Evolutionary conservation across 2,329 filamentous ascomycete genomes (phyloP).

Genomic region (Fonsecaea multimorphosa): DNA sequence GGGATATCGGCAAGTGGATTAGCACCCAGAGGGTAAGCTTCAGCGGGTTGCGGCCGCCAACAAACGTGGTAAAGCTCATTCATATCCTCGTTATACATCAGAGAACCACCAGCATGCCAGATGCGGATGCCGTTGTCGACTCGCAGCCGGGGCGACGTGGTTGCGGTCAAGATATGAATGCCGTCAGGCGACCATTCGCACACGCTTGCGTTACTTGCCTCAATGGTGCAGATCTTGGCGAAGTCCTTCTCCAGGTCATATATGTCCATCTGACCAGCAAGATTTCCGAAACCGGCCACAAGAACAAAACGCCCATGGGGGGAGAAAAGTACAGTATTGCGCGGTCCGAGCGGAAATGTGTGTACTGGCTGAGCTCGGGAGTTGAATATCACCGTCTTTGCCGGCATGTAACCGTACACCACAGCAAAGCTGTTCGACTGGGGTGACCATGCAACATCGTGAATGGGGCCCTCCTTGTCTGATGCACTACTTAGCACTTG

Average conservation of each 20-base stretch:
- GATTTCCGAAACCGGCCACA: constrained; percentile 94
- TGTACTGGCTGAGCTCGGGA: constrained; percentile 80
- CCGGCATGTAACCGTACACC: constrained; percentile 98
- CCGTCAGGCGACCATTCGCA: constrained; percentile 98
- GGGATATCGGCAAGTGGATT: constrained; percentile 74
- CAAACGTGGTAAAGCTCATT: constrained; percentile 87
- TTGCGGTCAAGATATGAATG: constrained; percentile 95
- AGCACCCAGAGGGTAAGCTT: constrained; percentile 68
- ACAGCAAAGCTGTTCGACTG: constrained; percentile 98
- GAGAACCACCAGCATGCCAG: constrained; percentile 84
- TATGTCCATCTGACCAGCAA: constrained; percentile 96
- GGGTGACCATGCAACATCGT: constrained; percentile 97
- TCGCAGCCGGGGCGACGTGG: constrained; percentile 89
- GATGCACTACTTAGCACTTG: constrained; percentile 25
- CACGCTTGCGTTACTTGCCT: constrained; percentile 92
- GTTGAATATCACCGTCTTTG: constrained; percentile 98
- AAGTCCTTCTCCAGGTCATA: constrained; percentile 96
- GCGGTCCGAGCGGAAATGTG: constrained; percentile 82
- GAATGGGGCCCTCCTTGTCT: constrained; percentile 97
- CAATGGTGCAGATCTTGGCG: constrained; percentile 88
- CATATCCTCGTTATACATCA: constrained; percentile 98
- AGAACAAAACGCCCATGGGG: constrained; percentile 91
- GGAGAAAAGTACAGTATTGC: constrained; percentile 95
- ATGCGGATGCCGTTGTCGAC: constrained; percentile 97
- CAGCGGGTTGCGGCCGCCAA: constrained; percentile 78